phyloP scores from a whole-genome alignment of 1,139 yeast species.

The Saccharomyces pastorianus region DNA sequence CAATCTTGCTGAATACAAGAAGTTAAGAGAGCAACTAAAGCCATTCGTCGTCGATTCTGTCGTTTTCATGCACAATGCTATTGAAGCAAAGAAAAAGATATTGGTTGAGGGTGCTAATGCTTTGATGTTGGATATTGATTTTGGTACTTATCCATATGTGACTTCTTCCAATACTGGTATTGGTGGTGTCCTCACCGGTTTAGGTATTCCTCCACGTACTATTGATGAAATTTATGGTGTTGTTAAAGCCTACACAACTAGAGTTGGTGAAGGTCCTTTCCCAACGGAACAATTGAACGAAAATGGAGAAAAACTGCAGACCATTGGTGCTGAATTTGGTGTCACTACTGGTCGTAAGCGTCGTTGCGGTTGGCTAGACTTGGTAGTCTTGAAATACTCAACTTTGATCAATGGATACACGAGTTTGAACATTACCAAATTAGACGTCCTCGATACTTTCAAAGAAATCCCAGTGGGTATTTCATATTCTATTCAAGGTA shows the following conservation, averaged over 20 bases:
- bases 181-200: constrained; percentile 96
- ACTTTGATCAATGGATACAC: constrained; percentile 91
- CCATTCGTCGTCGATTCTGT: constrained; percentile 95
- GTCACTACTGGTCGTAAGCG: constrained; percentile 99
- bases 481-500: constrained; percentile 70
- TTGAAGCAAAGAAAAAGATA: constrained; percentile 70
- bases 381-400: constrained; percentile 89
- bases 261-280: constrained; percentile 99
- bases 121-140: constrained; percentile 92
- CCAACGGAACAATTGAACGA: constrained; percentile 93
- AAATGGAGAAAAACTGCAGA: constrained; percentile 79
- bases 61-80: constrained; percentile 78
- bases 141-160: constrained; percentile 96
- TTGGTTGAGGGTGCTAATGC: constrained; percentile 98
- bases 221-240: constrained; percentile 85
- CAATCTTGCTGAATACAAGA: constrained; percentile 70
- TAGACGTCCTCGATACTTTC: constrained; percentile 87
- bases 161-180: constrained; percentile 93
- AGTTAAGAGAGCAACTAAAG: constrained; percentile 61
- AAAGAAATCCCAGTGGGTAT: constrained; percentile 82
- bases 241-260: constrained; percentile 95
- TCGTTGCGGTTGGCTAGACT: constrained; percentile 98
- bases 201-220: constrained; percentile 84
- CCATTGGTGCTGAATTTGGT: constrained; percentile 91
- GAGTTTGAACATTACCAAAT: constrained; percentile 83